Evolutionary conservation across 1,139 yeast genomes (phyloP), one percentile per base, ranked within the genome.

Genomic region (Suhomyces yuchorum): DNA sequence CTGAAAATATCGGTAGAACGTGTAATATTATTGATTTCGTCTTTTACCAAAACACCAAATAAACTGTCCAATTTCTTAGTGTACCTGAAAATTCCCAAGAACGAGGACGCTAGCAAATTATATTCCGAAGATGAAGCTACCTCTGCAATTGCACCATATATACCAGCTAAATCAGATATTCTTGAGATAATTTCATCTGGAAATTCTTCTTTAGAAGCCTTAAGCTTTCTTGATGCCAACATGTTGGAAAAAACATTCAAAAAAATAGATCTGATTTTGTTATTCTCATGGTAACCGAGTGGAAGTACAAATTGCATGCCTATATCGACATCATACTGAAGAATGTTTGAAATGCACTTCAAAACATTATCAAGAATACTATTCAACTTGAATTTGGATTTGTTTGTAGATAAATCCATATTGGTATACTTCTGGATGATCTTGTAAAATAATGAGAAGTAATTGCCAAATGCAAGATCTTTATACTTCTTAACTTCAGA

Each of bases 281-380:
- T 66, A 59, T 87, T 87, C 35, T 78, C 80, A 56, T 89, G 90
- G 57, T 83, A 87, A 0, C 96, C 96, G 60, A 89, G 73, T 0
- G 95, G 91, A 14, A 90, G 67, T 1, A 92, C 91, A 63, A 82
- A 82, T 47, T 82, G 84, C 61, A 89, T 73, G 8, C 96, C 96
- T 43, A 87, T 83, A 53, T 86, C 91, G 2, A 86, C 82, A 59
- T 90, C 91, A 9, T 87, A 78, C 56, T 80, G 84, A 43, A 90
- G 71, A 37, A 90, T 65, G 55, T 86, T 86, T 1, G 92, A 82
- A 42, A 89, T 73, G 35, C 89, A 81, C 34, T 74, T 71, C 46
- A 88, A 80, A n/a, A 87, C 82, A 61, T 85, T 82, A 22, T 85
- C 88, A 23, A 83, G 78, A 26, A 87, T 74, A 11, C 70, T 65